Evolutionary conservation across 106 monocot genomes (phyloP), one percentile per base, ranked within the genome.

Genomic region (Dactylorhiza incarnata): DNA sequence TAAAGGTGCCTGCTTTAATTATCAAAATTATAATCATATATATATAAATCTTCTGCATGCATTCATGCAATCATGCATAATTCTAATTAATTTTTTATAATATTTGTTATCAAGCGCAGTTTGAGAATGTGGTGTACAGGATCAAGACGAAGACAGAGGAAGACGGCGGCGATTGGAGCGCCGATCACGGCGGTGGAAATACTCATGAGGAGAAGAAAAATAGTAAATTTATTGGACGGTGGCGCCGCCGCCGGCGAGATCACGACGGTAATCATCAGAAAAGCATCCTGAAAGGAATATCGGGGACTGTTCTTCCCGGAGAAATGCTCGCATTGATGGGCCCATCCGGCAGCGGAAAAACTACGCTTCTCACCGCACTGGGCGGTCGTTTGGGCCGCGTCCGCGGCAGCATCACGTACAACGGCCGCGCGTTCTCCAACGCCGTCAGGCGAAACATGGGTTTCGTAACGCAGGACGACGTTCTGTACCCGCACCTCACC

Each of bases 321-420:
- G 92, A 92, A 77, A 87, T 92, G 58, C 78, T 92, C 16, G 92
- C 84, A 19, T 81, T 92, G 85, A 76, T 92, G 13, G 92, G 92
- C 22, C 92, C 92, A 7, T 89, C 86, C 4, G 92, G 92, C 15
- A 89, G 89, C 72, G 89, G 92, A 10, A 92, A 92, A 78, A 89
- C 92, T 11, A 92, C 92, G 50, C 86, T 92, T 71, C 84, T 92
- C 17, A 85, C 76, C 5, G 86, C 87, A 8, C 85, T 92, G 6
- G 92, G 84, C 13, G 83, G 89, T 63, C 80, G 86, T 37, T 52
- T 75, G 9, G 19, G 72, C 12, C 14, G 67, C 50, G 78, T 91
- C 48, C 76, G 78, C 55, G 92, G 92, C 52, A 81, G 77, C 23
- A 79, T 92, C 48, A 86, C 84, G 59, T 86, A 89, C 84, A 92